Evolutionary conservation across 2,329 filamentous ascomycete genomes (phyloP), one percentile per base, ranked within the genome.

Genomic region (Metarhizium robertsii): DNA sequence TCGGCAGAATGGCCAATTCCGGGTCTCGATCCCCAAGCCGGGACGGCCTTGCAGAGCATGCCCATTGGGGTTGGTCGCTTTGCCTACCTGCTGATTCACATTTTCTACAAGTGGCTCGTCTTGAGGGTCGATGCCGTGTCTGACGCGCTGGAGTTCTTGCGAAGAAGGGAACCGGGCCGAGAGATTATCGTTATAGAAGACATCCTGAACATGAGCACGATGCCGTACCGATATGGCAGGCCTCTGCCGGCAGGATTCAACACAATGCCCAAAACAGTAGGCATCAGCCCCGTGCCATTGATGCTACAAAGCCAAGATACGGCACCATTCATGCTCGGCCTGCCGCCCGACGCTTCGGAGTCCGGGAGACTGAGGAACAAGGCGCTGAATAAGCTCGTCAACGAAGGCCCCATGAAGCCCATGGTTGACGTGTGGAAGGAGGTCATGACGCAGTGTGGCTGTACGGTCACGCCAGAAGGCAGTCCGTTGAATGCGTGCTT

Each of bases 111-210:
- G n/a, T 8, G 6, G 6, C 42, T 45, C 2, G 13, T 29, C 3
- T 7, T 32, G 4, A 32, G 56, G 6, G 49, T 29, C 2, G 46
- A 50, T 20, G 52, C 43, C 16, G 29, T 57, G 1, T 42, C 38
- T 2, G 32, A 54, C 5, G 58, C 51, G 5, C 29, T 73, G 11
- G 59, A 61, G 42, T 47, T 62, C 30, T 52, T 63, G 54, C 59
- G 60, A 1, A 59, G 62, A 5, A 58, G 61, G 2, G 60, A 71
- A n/a, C 62, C 65, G 3, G 50, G 48, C 2, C 64, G 67, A 32
- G 62, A 67, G 10, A 64, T 73, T 36, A 61, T 73, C 5, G 60
- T 67, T 20, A 36, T 73, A 4, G 64, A 61, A 50, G 71, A 73
- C 45, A 55, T 61, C 11, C 53, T 63, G 3, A 67, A 68, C 46